Evolutionary conservation across 352 stramenopile species (phyloP).

Genomic region (Phytophthora brassicae): DNA sequence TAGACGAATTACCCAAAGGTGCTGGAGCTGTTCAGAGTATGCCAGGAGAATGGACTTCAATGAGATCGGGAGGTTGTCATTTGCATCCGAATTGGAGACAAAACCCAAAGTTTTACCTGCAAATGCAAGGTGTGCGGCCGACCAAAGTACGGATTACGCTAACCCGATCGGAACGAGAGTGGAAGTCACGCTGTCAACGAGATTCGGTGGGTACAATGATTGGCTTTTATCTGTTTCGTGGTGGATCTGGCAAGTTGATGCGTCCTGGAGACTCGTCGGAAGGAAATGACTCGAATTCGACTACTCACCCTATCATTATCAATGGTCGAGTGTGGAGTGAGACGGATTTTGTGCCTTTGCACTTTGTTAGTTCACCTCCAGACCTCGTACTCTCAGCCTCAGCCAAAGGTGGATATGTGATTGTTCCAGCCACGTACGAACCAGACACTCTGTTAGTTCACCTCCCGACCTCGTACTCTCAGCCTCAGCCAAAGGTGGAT

Average conservation of each 20-base stretch:
- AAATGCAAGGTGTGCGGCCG: constrained; percentile 67
- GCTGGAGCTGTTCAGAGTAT: constrained; percentile 73
- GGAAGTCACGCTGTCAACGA: constrained; percentile 77
- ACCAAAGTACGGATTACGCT: constrained; percentile 81
- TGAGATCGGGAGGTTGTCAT: constrained; percentile 71
- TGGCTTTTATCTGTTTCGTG: constrained; percentile 86
- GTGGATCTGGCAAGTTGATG: constrained; percentile 37
- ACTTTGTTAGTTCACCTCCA: constrained; percentile 66
- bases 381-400: constrained; percentile 63
- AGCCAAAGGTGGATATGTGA: constrained; percentile 84
- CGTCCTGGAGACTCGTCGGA: constrained; percentile 27
- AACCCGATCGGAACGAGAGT: constrained; percentile 80
- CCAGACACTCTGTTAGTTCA: constrained; percentile 69
- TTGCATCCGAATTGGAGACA: constrained; percentile 86
- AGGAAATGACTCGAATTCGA: constrained; percentile 7
- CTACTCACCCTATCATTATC: constrained; percentile 48
- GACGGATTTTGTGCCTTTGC: constrained; percentile 83
- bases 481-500: constrained; percentile 76
- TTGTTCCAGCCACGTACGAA: constrained; percentile 91
- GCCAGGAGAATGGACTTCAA: constrained; percentile 72
- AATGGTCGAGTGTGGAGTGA: constrained; percentile 77
- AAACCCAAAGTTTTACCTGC: constrained; percentile 85
- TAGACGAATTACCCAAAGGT: constrained; percentile 57
- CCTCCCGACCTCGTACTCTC: constrained; percentile 66
- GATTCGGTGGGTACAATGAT: constrained; percentile 90